A percentile compares a stretch with the other conserved stretches of the same genome.
Conservation (phyloP, 306 rosid species). For the Cucumis melo region DNA sequence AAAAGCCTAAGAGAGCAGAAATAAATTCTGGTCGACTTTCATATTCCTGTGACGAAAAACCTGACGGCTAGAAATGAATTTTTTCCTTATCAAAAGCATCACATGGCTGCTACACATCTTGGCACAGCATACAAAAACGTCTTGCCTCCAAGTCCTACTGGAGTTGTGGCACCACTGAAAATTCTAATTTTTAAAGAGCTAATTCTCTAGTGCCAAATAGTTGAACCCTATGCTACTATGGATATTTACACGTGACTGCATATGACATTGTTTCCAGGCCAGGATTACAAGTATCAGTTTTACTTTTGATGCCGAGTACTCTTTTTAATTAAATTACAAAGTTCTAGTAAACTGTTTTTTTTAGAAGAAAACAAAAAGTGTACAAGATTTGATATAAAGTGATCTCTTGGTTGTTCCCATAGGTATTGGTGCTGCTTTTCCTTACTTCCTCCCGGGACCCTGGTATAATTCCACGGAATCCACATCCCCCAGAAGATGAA, state of each 20-base stretch:
- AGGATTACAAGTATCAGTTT: neutral
- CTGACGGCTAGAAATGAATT: neutral
- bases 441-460: constrained; percentile 92
- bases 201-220: neutral
- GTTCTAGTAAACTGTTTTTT: neutral
- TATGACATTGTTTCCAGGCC: neutral
- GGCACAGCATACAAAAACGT: neutral
- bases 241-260: neutral
- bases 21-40: neutral
- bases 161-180: neutral
- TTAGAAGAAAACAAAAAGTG: neutral
- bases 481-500: constrained; percentile 90
- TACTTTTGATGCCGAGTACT: neutral
- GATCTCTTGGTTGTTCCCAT: constrained; percentile 29
- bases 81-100: neutral
- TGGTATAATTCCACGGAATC: constrained; percentile 71
- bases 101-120: neutral
- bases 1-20: neutral
- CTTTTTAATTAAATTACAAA: neutral
- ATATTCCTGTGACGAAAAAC: neutral
- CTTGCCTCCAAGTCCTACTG: neutral
- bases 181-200: neutral
- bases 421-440: constrained; percentile 83
- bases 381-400: constrained; percentile 14
- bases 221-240: neutral